Evolutionary conservation across 2,329 filamentous ascomycete species (phyloP), one percentile per base, ranked within the genome.

Genomic region (Neocatenulostroma microsporum): DNA sequence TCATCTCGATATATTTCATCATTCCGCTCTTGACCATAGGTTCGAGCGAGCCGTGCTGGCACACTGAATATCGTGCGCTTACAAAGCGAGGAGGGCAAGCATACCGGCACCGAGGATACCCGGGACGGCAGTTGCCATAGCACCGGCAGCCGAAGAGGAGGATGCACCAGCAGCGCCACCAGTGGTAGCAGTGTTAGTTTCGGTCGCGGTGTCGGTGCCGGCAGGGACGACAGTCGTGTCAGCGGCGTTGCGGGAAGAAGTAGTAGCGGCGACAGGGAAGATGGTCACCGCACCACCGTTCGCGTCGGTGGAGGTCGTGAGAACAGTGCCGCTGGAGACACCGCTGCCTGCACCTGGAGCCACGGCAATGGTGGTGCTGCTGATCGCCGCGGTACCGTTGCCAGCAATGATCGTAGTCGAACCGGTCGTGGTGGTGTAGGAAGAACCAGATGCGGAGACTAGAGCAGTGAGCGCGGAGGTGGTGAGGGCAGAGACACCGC

Each of bases 1-100:
- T 32, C 7, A 20, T 21, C 14, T 13, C 26, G 26, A 8, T 5
- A 6, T 15, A 23, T 21, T 18, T 21, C 30, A 26, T n/a, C 8
- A 12, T 6, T 11, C 4, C 34, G 31, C 15, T 32, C 7, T n/a
- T n/a, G n/a, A n/a, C n/a, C n/a, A 20, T 21, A 9, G 5, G 13
- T 34, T 24, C 32, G 20, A 15, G 32, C 20, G 20, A 20, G 32
- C 7, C 30, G n/a, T 5, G 19, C 10, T 30, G 17, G 9, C n/a
- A n/a, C n/a, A n/a, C 12, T 21, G 32, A 17, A 4, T 12, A 5
- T 5, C 23, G 30, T 20, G 5, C 6, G 28, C 4, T 50, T 56
- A 56, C 21, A 60, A 46, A 25, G 54, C 52, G 36, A 64, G 70
- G 3, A 70, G 72, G 12, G 68, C 70, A 3, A 62, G 36, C 24